Conservation (phyloP, 495 filamentous ascomycete species). For the Rusavskia elegans region DNA sequence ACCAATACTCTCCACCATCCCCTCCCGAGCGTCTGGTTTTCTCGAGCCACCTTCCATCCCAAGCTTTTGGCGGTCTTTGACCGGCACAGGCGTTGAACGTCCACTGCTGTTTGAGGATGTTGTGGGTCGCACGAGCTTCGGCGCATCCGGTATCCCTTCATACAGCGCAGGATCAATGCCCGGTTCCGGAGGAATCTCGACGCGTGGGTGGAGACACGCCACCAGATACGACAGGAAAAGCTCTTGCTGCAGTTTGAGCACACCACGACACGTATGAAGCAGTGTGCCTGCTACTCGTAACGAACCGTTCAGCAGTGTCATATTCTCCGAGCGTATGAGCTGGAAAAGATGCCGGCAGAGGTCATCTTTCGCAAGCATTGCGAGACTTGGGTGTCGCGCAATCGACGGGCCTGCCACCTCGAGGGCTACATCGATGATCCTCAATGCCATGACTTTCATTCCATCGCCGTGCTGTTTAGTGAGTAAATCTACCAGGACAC, state of each 20-base stretch:
- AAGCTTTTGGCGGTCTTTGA: constrained; percentile 85
- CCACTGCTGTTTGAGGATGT: constrained; percentile 63
- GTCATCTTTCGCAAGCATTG: constrained; percentile 78
- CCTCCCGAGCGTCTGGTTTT: constrained; percentile 87
- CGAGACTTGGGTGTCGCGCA: constrained; percentile 78
- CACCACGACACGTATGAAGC: constrained; percentile 77
- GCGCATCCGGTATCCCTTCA: constrained; percentile 80
- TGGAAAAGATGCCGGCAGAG: constrained; percentile 93
- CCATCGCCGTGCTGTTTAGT: constrained; percentile 83
- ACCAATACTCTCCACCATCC: constrained; percentile 95
- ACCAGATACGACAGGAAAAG: constrained; percentile 89
- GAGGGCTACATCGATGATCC: constrained; percentile 93
- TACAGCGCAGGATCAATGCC: constrained; percentile 87
- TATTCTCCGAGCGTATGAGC: constrained; percentile 88
- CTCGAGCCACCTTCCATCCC: constrained; percentile 84
- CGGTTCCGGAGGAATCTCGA: constrained; percentile 81
- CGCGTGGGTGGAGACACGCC: constrained; percentile 77
- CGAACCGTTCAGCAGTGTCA: constrained; percentile 81
- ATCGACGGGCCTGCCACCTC: constrained; percentile 95
- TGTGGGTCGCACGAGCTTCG: constrained; percentile 70
- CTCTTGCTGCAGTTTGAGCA: constrained; percentile 93
- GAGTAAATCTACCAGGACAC: constrained; percentile 86
- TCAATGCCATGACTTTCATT: constrained; percentile 90
- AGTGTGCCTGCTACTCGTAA: constrained; percentile 83
- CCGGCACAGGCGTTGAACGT: constrained; percentile 77